Conservation (phyloP, 2,329 filamentous ascomycete genomes). For the Hypoxylon sp. region DNA sequence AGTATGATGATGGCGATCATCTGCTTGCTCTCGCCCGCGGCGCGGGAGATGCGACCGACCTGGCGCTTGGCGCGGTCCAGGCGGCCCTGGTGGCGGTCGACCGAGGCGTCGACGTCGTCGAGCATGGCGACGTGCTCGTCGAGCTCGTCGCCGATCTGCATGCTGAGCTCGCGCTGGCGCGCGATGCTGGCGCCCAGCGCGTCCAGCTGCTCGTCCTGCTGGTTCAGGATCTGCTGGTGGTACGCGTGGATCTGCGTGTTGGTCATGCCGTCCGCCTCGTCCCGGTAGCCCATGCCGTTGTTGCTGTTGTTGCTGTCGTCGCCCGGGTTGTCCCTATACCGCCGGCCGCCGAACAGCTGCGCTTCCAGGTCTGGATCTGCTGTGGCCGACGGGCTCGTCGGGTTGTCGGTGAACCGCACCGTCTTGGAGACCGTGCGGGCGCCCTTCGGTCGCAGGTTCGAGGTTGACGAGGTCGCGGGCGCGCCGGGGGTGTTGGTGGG, state of each 20-base stretch:
- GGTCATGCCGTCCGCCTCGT: conserved; percentile 67
- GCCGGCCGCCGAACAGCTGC: conserved; percentile 55
- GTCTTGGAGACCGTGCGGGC: conserved; percentile 65
- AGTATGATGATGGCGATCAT: conserved; percentile 82
- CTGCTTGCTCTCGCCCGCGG: conserved; percentile 86
- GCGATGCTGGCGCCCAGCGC: conserved; percentile 84
- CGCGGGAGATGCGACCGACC: conserved; percentile 75
- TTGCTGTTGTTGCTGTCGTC: conserved; percentile 54
- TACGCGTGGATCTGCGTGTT: conserved; percentile 90
- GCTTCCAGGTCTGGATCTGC: conserved; percentile 56
- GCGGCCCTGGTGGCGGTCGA: conserved; percentile 80
- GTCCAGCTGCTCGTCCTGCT: conserved; percentile 96
- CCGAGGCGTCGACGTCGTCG: conserved; percentile 85
- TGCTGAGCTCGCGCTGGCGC: conserved; percentile 88
- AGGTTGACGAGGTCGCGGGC: conserved; percentile 33
- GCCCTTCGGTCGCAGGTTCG: conserved; percentile 45
- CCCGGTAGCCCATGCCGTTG: conserved; percentile 64
- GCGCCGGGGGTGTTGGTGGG: conserved; percentile 45
- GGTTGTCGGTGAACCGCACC: conserved; percentile 86
- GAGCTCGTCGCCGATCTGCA: conserved; percentile 95
- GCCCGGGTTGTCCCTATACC: conserved; percentile 73
- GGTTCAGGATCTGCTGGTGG: conserved; percentile 80
- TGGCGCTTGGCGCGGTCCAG: conserved; percentile 78
- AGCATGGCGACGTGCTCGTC: conserved; percentile 89
- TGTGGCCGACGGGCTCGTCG: conserved; percentile 44